These are phyloP conservation scores for Phaseolus coccineus DNA, from an alignment of 331 rosid genomes.

Conservation along the genomic window DNA sequence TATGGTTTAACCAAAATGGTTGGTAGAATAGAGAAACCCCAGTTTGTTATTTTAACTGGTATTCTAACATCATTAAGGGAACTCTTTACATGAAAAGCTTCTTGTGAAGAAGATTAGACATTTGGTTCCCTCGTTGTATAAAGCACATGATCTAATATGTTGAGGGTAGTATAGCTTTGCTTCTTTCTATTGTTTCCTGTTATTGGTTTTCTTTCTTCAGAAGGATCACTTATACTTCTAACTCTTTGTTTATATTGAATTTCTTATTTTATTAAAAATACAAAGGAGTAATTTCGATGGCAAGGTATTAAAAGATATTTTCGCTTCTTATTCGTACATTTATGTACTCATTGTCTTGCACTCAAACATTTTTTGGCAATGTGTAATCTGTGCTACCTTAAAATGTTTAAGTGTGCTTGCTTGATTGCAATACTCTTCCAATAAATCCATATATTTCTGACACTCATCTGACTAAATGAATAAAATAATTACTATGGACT, in stretches of 20 bases:
- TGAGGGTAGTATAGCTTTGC: neutral
- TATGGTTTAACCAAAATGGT: too few relatives aligned
- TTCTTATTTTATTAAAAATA: neutral
- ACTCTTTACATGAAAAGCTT: neutral
- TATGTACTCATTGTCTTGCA: neutral
- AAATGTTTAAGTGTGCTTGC: conserved; percentile 6
- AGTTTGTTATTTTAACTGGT: too few relatives aligned
- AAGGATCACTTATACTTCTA: neutral
- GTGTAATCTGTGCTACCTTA: neutral
- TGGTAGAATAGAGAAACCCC: too few relatives aligned
- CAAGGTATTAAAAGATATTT: neutral
- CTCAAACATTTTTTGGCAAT: neutral
- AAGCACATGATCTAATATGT: neutral
- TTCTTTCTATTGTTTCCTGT: neutral
- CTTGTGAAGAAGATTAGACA: neutral
- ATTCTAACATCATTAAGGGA: neutral
- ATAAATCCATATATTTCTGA: neutral
- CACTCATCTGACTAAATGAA: neutral
- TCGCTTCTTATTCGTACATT: neutral
- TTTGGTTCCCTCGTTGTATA: neutral
- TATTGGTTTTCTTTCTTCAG: neutral
- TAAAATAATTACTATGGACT: neutral
- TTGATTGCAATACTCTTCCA: conserved; percentile 20
- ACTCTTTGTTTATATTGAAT: neutral
- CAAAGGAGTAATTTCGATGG: neutral